Conservation (phyloP, 495 filamentous ascomycete species). For the Ramalina intermedia region DNA sequence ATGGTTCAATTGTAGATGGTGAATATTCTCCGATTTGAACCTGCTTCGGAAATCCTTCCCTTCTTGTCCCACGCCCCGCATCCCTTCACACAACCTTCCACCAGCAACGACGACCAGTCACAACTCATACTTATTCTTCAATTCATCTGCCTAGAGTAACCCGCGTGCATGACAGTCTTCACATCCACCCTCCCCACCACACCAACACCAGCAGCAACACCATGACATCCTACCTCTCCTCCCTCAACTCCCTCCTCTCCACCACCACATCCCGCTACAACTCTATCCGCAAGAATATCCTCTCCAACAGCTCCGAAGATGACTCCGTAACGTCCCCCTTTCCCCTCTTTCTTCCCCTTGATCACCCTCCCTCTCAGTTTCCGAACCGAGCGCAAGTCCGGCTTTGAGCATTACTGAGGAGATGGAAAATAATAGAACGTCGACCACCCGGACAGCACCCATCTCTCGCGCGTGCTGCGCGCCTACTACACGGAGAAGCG, state of each 20-base stretch:
- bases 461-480: slow-evolving; percentile 88
- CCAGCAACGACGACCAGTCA: too few relatives aligned
- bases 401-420: too few relatives aligned
- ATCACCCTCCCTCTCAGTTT: slow-evolving; percentile 18
- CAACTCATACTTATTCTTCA: too few relatives aligned
- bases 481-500: slow-evolving; percentile 87
- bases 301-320: slow-evolving; percentile 50
- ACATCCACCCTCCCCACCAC: not conserved
- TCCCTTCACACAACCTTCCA: too few relatives aligned
- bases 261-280: slow-evolving; percentile 66
- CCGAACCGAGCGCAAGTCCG: not conserved
- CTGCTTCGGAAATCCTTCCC: too few relatives aligned
- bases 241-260: slow-evolving; percentile 60
- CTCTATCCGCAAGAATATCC: slow-evolving; percentile 64
- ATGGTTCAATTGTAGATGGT: too few relatives aligned
- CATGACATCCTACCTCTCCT: slow-evolving; percentile 69
- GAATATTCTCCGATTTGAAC: too few relatives aligned
- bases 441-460: slow-evolving; percentile 63
- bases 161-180: not conserved
- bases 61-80: too few relatives aligned
- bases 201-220: slow-evolving; percentile 9
- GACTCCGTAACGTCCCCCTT: slow-evolving; percentile 1
- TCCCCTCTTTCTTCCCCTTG: slow-evolving; percentile 55
- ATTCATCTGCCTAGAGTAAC: too few relatives aligned
- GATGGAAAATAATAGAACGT: slow-evolving; percentile 30